Evolutionary conservation across 2,329 filamentous ascomycete species (phyloP).

Genomic region (Didymella pinodella): DNA sequence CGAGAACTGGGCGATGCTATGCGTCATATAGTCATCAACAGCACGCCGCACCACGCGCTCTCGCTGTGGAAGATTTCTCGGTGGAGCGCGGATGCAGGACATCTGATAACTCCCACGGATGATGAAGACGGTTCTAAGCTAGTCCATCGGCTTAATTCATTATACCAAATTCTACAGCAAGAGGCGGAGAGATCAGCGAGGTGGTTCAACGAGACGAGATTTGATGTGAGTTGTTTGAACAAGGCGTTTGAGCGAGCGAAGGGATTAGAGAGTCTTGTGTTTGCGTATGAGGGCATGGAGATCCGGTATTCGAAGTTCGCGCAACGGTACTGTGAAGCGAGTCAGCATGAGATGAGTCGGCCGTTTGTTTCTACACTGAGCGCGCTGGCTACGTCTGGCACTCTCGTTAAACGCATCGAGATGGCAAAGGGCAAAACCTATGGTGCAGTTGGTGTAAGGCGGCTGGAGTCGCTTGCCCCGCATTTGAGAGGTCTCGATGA

Average conservation of each 20-base stretch:
- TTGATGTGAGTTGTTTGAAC: not conserved
- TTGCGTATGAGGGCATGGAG: conserved; percentile 26
- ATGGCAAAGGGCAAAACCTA: not conserved
- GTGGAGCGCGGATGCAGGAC: conserved; percentile 20
- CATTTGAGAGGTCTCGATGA: not conserved
- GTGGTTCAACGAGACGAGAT: conserved; percentile 11
- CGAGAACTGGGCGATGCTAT: conserved; percentile 8
- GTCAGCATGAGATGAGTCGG: conserved; percentile 40
- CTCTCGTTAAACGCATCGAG: not conserved
- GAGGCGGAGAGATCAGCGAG: not conserved
- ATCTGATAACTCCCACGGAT: conserved; percentile 1
- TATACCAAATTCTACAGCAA: not conserved
- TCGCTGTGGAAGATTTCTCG: conserved; percentile 32
- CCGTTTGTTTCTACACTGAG: conserved; percentile 38
- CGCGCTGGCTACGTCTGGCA: conserved; percentile 20
- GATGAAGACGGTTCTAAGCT: conserved; percentile 5
- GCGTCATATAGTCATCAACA: conserved; percentile 35
- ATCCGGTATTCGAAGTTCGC: conserved; percentile 25
- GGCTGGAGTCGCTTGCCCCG: conserved; percentile 7
- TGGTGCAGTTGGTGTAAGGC: conserved; percentile 5
- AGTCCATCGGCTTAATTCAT: not conserved
- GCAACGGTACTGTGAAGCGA: conserved; percentile 30
- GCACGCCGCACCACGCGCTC: conserved; percentile 37
- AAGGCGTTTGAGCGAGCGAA: not conserved
- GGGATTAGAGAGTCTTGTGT: not conserved